Evolutionary conservation across 345 rosid genomes (phyloP).

Genomic region (Brassica incana): DNA sequence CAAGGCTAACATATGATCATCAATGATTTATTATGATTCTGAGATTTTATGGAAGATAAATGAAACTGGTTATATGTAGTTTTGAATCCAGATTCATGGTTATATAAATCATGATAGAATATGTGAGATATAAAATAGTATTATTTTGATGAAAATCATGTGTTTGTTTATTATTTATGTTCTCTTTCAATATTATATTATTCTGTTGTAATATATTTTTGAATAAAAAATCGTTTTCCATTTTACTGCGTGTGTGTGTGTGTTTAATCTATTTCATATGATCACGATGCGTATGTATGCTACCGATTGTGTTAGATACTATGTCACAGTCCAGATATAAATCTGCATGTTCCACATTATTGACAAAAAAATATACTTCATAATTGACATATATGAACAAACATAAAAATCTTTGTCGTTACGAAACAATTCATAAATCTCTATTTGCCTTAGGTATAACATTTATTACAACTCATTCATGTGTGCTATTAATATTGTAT

Average conservation of each 20-base stretch:
- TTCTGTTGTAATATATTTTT: not conserved
- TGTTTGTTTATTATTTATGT: not conserved
- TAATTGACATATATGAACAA: not conserved
- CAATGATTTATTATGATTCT: not conserved
- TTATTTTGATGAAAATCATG: not conserved
- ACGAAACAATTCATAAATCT: not conserved
- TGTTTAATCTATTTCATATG: not conserved
- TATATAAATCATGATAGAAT: not conserved
- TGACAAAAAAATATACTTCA: not conserved
- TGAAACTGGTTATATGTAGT: not conserved
- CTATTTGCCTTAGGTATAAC: not conserved
- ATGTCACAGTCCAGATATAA: not conserved
- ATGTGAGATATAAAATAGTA: not conserved
- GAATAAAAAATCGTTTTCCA: not conserved
- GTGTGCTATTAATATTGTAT: not conserved
- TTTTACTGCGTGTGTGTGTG: not conserved
- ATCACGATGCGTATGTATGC: not conserved
- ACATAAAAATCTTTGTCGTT: not conserved
- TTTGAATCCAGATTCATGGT: not conserved
- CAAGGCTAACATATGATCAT: not conserved
- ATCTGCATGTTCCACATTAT: not conserved
- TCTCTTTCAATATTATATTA: not conserved
- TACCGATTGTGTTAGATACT: not conserved
- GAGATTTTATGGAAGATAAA: not conserved
- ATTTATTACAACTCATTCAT: not conserved